phyloP scores from a whole-genome alignment of 2,329 filamentous ascomycete genomes.

The Penicillium sumatraense region DNA sequence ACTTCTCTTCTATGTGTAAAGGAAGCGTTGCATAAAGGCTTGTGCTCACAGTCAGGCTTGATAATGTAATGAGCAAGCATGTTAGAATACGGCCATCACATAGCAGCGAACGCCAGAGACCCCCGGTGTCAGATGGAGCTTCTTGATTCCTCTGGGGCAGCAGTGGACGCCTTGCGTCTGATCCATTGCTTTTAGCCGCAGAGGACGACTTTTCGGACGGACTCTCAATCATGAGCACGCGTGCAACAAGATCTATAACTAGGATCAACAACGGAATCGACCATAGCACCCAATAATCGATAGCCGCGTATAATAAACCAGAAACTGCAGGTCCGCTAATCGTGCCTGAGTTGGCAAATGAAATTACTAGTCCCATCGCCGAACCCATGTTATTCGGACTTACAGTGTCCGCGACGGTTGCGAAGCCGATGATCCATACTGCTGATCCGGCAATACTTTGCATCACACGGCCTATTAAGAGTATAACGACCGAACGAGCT shows the following conservation, averaged over 20 bases:
- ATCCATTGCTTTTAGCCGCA: not conserved
- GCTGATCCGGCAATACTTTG: not conserved
- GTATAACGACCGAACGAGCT: not conserved
- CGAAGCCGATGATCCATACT: too few relatives aligned
- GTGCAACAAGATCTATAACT: conserved; percentile 26
- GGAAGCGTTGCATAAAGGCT: conserved; percentile 31
- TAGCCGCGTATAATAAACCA: too few relatives aligned
- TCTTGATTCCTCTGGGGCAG: not conserved
- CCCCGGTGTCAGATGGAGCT: not conserved
- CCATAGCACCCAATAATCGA: not conserved
- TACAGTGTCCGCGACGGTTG: too few relatives aligned
- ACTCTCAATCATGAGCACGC: conserved; percentile 31
- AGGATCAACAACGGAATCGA: conserved; percentile 20
- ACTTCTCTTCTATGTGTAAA: conserved; percentile 23
- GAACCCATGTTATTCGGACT: too few relatives aligned
- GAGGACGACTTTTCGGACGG: not conserved
- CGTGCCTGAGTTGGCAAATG: too few relatives aligned
- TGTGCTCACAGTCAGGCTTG: conserved; percentile 15
- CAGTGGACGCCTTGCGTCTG: not conserved
- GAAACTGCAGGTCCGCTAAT: too few relatives aligned
- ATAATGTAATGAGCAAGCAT: conserved; percentile 8
- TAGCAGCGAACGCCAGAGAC: conserved; percentile 22
- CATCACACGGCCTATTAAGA: not conserved
- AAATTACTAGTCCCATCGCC: too few relatives aligned
- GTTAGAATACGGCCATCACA: conserved; percentile 16